phyloP scores from a whole-genome alignment of 129 eudicot species.

The Daucus carota region DH1_v3.0 NC_030386.2:5014001-5014500 shows the following conservation, averaged over 20 bases:
- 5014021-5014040: slow-evolving; percentile 88
- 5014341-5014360: too few relatives aligned
- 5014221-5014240: not conserved
- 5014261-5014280: too few relatives aligned
- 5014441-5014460: not conserved
- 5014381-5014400: too few relatives aligned
- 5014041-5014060: slow-evolving; percentile 81
- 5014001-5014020: slow-evolving; percentile 41
- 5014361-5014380: too few relatives aligned
- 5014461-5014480: too few relatives aligned
- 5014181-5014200: slow-evolving; percentile 60
- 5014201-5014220: not conserved
- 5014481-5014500: too few relatives aligned
- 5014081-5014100: slow-evolving; percentile 39
- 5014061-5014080: slow-evolving; percentile 93
- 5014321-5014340: too few relatives aligned
- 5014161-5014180: slow-evolving; percentile 71
- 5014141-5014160: slow-evolving; percentile 34
- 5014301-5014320: too few relatives aligned
- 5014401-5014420: too few relatives aligned
- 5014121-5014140: slow-evolving; percentile 33
- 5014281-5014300: too few relatives aligned
- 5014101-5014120: slow-evolving; percentile 35
- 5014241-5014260: too few relatives aligned
- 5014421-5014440: not conserved